Base-by-base conservation (phyloP, 805 yeast genomes). In the Lipomyces mesembrius region DNA sequence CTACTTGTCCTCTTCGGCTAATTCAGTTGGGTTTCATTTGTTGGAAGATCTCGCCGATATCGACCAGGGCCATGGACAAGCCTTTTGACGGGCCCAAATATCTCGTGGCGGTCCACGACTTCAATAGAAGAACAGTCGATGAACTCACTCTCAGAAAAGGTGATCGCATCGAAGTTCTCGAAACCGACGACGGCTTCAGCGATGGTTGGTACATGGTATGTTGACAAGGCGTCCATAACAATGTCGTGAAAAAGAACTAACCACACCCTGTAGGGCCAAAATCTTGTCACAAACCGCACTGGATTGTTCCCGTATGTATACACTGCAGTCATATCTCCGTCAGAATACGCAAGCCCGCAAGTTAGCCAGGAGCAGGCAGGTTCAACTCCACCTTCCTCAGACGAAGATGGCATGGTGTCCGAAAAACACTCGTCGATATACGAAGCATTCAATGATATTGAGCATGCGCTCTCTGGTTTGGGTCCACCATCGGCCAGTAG, bases 281-380 rank as follows among this genome's bases (percentile, higher is more conserved):
- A 93, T 73, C 75, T 91, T 60, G 75, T 84, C 60, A 87, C 94
- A 0, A 85, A 86, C 62, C 84, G 85, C 62, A 94, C 91, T 12
- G 99, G 99, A 0, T 80, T 94, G 54, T 95, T 92, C 75, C 99
- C 99, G 14, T 90, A 90, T 71, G 87, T 92, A 2, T 94, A 94
- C 77, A 93, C 98, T 1, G 88, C 88, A 8, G 8, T 20, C 8
- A 57, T 17, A 17, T 17, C 49, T n/a, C 2, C 49, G 49, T 43
- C 49, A 17, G 49, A 43, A 17, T 17, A 43, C 11, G 20, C 14
- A 17, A 43, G 29, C 29, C 25, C 46, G 27, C 32, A 22, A 27
- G 35, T 11, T 46, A 37, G 34, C 22, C 53, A 34, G 49, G 49
- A 43, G 20, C 49, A 43, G 49, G 22, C 25, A 8, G 49, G 20